phyloP scores from a whole-genome alignment of 1,284 basidiomycete species.

The Fomes fomentarius region DNA sequence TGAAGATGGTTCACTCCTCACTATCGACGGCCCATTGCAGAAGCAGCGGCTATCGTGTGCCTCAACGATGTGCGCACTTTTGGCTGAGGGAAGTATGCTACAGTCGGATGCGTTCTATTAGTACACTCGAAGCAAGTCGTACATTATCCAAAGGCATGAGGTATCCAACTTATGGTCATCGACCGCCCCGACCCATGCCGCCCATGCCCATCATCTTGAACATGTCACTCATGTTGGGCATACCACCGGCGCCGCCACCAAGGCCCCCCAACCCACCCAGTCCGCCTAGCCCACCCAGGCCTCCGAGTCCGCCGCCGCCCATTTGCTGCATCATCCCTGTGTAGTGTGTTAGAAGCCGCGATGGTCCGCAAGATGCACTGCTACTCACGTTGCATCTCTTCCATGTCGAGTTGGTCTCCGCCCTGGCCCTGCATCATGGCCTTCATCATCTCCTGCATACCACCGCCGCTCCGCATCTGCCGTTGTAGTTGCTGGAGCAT shows the following conservation, averaged over 20 bases:
- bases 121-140: slow-evolving; percentile 16
- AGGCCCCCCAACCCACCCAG: slow-evolving; percentile 54
- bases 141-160: slow-evolving; percentile 22
- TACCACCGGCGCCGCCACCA: slow-evolving; percentile 45
- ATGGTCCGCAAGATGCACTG: neutral
- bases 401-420: slow-evolving; percentile 81
- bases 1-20: slow-evolving; percentile 22
- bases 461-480: slow-evolving; percentile 80
- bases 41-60: too few relatives aligned
- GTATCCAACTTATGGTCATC: slow-evolving; percentile 19
- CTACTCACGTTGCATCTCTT: slow-evolving; percentile 80
- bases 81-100: slow-evolving; percentile 23
- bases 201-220: slow-evolving; percentile 88
- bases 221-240: slow-evolving; percentile 75
- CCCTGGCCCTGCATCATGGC: slow-evolving; percentile 93
- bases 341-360: slow-evolving; percentile 17
- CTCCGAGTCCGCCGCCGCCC: slow-evolving; percentile 70
- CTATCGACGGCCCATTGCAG: too few relatives aligned
- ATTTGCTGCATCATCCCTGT: slow-evolving; percentile 85
- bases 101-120: slow-evolving; percentile 17
- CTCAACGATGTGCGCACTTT: too few relatives aligned
- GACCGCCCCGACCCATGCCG: slow-evolving; percentile 30
- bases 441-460: slow-evolving; percentile 96
- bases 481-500: slow-evolving; percentile 86
- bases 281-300: slow-evolving; percentile 57